Evolutionary conservation across 73 alveolate species (phyloP).

Genomic region (Paramecium tetraurelia): DNA sequence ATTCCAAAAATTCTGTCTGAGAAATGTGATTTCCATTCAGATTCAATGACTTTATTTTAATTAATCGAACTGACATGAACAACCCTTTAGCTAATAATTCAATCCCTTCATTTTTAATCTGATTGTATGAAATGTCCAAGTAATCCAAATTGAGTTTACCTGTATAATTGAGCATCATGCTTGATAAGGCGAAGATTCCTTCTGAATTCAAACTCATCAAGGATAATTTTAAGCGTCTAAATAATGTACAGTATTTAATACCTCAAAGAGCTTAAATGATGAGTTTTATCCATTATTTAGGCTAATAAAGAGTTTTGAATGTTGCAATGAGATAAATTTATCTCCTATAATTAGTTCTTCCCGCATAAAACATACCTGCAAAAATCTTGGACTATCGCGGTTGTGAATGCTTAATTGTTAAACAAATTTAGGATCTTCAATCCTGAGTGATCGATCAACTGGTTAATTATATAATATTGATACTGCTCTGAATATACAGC

Average conservation of each 20-base stretch:
- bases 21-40: background rate
- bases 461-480: background rate
- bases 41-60: background rate
- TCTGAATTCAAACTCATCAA: background rate
- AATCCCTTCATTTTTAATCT: background rate
- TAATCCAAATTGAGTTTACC: background rate
- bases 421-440: background rate
- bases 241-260: background rate
- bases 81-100: background rate
- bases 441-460: slow-evolving; percentile 37
- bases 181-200: background rate
- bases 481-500: slow-evolving; percentile 39
- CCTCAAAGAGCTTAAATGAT: background rate
- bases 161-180: background rate
- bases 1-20: background rate
- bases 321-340: slow-evolving; percentile 39
- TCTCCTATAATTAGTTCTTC: background rate
- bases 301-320: background rate
- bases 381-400: background rate
- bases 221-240: background rate
- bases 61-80: background rate
- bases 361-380: slow-evolving; percentile 29
- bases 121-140: slow-evolving; percentile 2
- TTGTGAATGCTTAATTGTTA: background rate
- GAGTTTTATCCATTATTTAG: background rate